phyloP scores from a whole-genome alignment of 2,329 filamentous ascomycete genomes.

The Epichloe sibirici region DNA sequence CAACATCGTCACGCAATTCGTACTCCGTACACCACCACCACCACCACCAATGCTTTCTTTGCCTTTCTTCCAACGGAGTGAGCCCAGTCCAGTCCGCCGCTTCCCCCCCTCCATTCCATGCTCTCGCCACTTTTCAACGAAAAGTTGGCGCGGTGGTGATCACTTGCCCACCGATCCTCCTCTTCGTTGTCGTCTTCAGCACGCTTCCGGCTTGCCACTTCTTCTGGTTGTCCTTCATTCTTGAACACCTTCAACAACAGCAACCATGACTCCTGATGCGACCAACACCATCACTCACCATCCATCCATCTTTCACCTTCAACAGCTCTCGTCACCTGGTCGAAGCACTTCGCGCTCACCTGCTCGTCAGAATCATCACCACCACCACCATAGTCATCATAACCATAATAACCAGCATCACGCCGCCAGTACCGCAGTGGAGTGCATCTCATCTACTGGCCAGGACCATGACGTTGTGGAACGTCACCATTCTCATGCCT shows the following conservation, averaged over 20 bases:
- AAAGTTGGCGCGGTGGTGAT: background rate
- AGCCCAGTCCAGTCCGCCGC: no score
- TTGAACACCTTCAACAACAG: background rate
- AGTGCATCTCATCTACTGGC: constrained; percentile 20
- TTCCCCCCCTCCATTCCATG: background rate
- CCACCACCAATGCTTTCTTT: no score
- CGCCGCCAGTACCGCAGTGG: constrained; percentile 35
- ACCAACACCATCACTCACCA: constrained; percentile 30
- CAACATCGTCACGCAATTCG: no score
- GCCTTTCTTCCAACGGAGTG: no score
- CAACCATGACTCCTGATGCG: constrained; percentile 29
- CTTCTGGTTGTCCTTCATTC: background rate
- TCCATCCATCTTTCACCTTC: constrained; percentile 31
- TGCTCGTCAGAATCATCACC: constrained; percentile 6
- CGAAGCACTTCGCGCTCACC: constrained; percentile 18
- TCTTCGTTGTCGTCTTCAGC: background rate
- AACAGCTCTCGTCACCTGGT: constrained; percentile 17
- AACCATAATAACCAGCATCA: constrained; percentile 10
- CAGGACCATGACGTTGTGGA: constrained; percentile 27
- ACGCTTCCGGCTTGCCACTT: background rate
- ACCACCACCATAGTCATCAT: constrained; percentile 1
- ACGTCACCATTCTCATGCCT: constrained; percentile 27
- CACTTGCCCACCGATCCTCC: background rate
- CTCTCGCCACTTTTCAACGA: background rate
- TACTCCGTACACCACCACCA: no score